phyloP scores from a whole-genome alignment of 2,329 filamentous ascomycete species.

The Beauveria sp. region DNA sequence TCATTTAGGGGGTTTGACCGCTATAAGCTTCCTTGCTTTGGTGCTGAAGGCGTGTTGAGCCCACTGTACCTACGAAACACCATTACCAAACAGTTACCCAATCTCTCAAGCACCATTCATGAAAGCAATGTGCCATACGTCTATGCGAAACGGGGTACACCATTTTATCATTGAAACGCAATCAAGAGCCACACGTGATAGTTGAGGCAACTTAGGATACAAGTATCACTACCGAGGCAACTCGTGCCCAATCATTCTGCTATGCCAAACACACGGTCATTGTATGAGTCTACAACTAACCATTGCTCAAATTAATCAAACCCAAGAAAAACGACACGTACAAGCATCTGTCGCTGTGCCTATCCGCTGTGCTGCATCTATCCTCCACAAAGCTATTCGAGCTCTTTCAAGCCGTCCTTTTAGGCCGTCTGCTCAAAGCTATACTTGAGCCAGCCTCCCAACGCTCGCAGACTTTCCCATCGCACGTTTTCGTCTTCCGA shows the following conservation, averaged over 20 bases:
- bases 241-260: background rate
- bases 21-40: background rate
- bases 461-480: slow-evolving; percentile 85
- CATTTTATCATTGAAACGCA: no score
- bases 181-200: no score
- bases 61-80: background rate
- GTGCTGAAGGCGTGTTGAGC: background rate
- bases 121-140: background rate
- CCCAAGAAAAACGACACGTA: slow-evolving; percentile 5
- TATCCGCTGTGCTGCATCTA: slow-evolving; percentile 5
- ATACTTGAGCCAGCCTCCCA: slow-evolving; percentile 60
- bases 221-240: background rate
- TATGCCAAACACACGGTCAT: background rate
- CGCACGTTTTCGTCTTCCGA: slow-evolving; percentile 81
- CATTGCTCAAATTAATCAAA: slow-evolving; percentile 6
- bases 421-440: slow-evolving; percentile 43
- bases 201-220: background rate
- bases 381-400: background rate
- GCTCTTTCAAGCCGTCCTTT: background rate
- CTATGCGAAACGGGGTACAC: background rate
- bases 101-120: background rate
- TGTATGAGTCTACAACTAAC: slow-evolving; percentile 1
- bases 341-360: background rate
- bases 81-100: slow-evolving; percentile 8
- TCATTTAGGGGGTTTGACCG: background rate